Conservation (phyloP, 1,139 yeast species). For the Geotrichum restrictum region DNA sequence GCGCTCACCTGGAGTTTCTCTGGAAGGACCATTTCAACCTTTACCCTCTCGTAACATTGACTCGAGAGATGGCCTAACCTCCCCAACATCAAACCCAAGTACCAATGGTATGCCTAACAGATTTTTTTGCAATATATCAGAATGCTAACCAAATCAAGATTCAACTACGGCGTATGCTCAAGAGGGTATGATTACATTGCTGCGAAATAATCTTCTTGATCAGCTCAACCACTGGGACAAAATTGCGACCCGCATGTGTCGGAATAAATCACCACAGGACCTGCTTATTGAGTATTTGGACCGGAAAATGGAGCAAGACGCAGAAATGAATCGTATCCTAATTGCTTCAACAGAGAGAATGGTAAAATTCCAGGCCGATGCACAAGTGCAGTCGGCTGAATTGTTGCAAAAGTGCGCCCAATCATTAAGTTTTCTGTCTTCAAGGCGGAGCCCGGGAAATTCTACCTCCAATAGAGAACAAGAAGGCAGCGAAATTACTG, state of each 20-base stretch:
- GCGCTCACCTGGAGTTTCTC: no score
- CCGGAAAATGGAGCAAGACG: constrained; percentile 18
- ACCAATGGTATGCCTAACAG: no score
- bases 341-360: constrained; percentile 18
- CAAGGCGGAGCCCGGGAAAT: background rate
- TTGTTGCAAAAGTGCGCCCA: constrained; percentile 13
- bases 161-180: background rate
- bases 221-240: constrained; percentile 16
- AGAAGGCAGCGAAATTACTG: constrained; percentile 13
- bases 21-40: no score
- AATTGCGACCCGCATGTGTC: constrained; percentile 8
- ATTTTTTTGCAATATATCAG: no score
- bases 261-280: constrained; percentile 19
- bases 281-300: constrained; percentile 15
- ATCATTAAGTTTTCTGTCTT: constrained; percentile 1
- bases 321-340: constrained; percentile 13
- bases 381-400: constrained; percentile 16
- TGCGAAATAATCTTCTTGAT: constrained; percentile 11
- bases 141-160: background rate
- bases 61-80: no score
- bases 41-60: no score
- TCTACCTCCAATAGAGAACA: background rate
- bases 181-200: background rate
- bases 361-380: constrained; percentile 15
- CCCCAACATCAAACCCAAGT: no score